Evolutionary conservation across 495 filamentous ascomycete species (phyloP), one percentile per base, ranked within the genome.

Genomic region (Neurospora sp.): DNA sequence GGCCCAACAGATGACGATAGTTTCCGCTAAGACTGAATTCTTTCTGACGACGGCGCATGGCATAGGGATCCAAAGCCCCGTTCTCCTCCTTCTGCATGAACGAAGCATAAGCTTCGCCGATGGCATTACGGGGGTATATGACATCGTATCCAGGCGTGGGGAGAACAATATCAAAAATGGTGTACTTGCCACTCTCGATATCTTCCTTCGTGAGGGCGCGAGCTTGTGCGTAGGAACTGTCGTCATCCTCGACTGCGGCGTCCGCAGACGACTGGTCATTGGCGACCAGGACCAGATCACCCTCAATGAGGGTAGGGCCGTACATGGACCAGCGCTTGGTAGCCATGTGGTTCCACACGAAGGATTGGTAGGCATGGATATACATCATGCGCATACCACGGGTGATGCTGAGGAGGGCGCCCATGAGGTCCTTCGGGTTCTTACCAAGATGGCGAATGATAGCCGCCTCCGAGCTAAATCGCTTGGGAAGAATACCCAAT

Each of bases 61-160:
- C 85, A 76, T 91, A 87, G 1, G 96, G 95, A 81, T 96, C 90
- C 39, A 98, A 82, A 1, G 83, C 85, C 11, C 94, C 94, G 69
- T 94, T 94, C 66, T 88, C 87, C 69, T 90, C 86, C 71, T 86
- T 91, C 16, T 79, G 87, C 96, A 99, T 98, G 81, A 97, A 96
- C 10, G 86, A 82, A 72, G 85, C 86, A 81, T 98, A 99, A 79
- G 90, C 94, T 11, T 90, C 87, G 16, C 89, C 91, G 77, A 98
- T 88, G n/a, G 88, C 87, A 77, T 98, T 97, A 3, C 84, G 79
- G 2, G 96, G 96, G 78, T 98, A 99, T 9, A 91, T 80, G 39
- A 98, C 88, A 76, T 97, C 95, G 82, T 88, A 98, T 39, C 96
- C 96, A 6, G 96, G 95, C 14, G 91, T 90, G n/a, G 96, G 94